Evolutionary conservation across 306 rosid genomes (phyloP), one percentile per base, ranked within the genome.

Genomic region (Dalbergia cultrata): DNA sequence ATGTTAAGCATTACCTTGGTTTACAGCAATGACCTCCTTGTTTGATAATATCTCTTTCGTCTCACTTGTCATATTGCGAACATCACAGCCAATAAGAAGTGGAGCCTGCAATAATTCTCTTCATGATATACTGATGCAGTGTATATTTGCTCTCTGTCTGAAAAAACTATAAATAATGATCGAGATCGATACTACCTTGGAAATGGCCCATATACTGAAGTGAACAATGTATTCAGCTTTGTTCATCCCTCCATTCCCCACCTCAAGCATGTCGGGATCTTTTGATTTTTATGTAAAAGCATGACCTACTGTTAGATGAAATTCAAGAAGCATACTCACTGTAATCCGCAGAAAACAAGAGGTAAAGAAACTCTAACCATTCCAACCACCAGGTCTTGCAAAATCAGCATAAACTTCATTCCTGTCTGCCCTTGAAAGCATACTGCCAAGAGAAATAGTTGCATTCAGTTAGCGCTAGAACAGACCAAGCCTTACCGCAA

Each of bases 221-320:
- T 95, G 99, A 67, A 93, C 97, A 70, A 91, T 81, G 79, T 93
- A 93, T 81, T 93, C 99, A 77, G 89, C 74, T 70, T 85, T 91
- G 13, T 87, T 91, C 99, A 95, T 95, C 49, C 99, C 94, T 85
- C 99, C 99, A 76, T 95, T 95, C 53, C 99, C 98, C 58, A 93
- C 94, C 79, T 95, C 97, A 64, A 95, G 97, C 99, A 95, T 95
- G 82, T 95, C 99, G 35, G 97, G 99, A 87, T 95, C 98, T 95
- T 94, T 72, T 69, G 14, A 76, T 66, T 78, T 54, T 34, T 57
- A 61, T 50, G 62, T 62, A 66, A 26, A 26, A 26, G 31, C 31
- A 26, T 3, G 31, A 26, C 31, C 2, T 3, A 26, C 31, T 26
- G 31, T 26, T 26, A 26, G 31, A 26, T 26, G 31, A 26, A 26